Percentiles rank a stretch among this genome's conserved stretches.
These are phyloP conservation scores for Chlorencoelia australis DNA, from an alignment of 2,329 filamentous ascomycete genomes.

Conservation along the genomic window DNA sequence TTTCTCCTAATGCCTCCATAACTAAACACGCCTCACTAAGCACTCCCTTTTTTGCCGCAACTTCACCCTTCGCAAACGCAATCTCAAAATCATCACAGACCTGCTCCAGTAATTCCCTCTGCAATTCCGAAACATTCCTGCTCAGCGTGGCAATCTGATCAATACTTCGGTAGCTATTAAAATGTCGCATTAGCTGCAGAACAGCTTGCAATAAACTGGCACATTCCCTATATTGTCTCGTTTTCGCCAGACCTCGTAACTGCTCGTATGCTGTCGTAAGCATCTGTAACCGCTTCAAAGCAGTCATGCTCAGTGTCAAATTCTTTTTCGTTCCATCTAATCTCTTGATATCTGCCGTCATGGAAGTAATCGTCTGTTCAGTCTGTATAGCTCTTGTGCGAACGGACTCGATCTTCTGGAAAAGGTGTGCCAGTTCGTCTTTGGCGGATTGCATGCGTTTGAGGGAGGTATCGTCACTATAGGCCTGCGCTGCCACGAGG, in stretches of 20 bases:
- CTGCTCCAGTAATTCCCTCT: constrained; percentile 87
- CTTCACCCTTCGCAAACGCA: constrained; percentile 81
- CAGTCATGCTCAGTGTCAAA: constrained; percentile 93
- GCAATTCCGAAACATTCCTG: constrained; percentile 84
- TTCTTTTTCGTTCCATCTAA: constrained; percentile 95
- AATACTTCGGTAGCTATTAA: constrained; percentile 95
- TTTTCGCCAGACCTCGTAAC: constrained; percentile 70
- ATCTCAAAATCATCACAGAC: constrained; percentile 99
- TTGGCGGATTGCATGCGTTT: constrained; percentile 87
- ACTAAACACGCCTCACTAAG: constrained; percentile 84
- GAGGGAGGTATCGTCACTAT: constrained; percentile 77
- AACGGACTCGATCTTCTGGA: constrained; percentile 90
- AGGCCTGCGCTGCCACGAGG: constrained; percentile 66
- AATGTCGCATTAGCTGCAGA: constrained; percentile 94
- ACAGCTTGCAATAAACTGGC: constrained; percentile 90
- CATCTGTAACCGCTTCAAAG: constrained; percentile 95
- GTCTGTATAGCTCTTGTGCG: constrained; percentile 82
- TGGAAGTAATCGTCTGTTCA: constrained; percentile 91
- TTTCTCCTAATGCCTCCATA: constrained; percentile 88
- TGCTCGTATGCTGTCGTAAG: constrained; percentile 98
- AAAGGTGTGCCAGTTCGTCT: constrained; percentile 77
- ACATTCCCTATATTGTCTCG: constrained; percentile 88
- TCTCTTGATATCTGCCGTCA: constrained; percentile 98
- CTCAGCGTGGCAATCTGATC: constrained; percentile 94
- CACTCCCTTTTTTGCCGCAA: constrained; percentile 56